A percentile compares a stretch with the other conserved stretches of the same genome.
Conservation (phyloP, 2,329 filamentous ascomycete species). For the Incumbomyces delicatus region DNA sequence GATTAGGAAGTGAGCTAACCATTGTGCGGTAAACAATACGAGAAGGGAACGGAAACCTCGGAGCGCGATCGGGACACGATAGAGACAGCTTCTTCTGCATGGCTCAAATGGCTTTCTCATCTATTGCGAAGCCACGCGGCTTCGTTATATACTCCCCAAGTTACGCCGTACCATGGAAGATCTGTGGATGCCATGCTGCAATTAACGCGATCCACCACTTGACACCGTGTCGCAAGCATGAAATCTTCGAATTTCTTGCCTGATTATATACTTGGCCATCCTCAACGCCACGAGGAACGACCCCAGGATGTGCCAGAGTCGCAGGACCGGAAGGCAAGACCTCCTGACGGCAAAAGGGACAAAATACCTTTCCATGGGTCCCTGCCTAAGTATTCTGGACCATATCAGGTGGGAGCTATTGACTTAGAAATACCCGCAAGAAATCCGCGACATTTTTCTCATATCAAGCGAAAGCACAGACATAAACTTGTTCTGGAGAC, state of each 20-base stretch:
- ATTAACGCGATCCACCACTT: too few relatives aligned
- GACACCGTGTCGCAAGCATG: neutral
- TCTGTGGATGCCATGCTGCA: too few relatives aligned
- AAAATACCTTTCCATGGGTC: slow-evolving; percentile 36
- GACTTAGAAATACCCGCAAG: slow-evolving; percentile 45
- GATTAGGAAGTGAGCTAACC: too few relatives aligned
- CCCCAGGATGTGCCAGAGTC: neutral
- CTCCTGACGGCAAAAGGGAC: slow-evolving; percentile 39
- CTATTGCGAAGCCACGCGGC: too few relatives aligned
- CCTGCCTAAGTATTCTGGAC: slow-evolving; percentile 43
- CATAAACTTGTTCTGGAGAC: slow-evolving; percentile 47
- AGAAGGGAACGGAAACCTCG: too few relatives aligned
- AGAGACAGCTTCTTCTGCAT: too few relatives aligned
- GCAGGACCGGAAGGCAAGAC: slow-evolving; percentile 34
- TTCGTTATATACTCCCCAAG: too few relatives aligned
- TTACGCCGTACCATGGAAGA: too few relatives aligned
- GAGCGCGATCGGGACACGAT: too few relatives aligned
- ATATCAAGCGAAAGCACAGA: slow-evolving; percentile 40
- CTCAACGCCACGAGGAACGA: slow-evolving; percentile 10
- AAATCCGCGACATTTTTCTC: slow-evolving; percentile 38
- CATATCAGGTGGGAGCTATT: slow-evolving; percentile 44
- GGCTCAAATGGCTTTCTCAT: too few relatives aligned
- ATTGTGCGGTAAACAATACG: too few relatives aligned
- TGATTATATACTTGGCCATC: slow-evolving; percentile 16
- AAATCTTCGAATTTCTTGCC: slow-evolving; percentile 12